These are phyloP conservation scores for Septoria linicola DNA, from an alignment of 2,329 filamentous ascomycete species.

Conservation along the genomic window DNA sequence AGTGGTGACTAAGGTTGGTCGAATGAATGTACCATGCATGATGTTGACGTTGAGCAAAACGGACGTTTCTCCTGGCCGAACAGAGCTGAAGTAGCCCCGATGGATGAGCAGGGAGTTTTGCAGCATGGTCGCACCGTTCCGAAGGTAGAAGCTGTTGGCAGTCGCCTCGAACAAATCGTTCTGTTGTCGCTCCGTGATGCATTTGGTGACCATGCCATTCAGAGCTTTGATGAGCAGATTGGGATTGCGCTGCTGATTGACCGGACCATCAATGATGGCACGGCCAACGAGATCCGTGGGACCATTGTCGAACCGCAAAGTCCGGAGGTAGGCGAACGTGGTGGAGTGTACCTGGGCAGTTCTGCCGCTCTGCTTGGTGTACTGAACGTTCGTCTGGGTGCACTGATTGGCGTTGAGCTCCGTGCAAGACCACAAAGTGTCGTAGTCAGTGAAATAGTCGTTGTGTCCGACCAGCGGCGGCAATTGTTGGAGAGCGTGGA, in stretches of 20 bases:
- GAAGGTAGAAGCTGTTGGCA: slow-evolving; percentile 11
- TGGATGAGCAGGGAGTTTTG: not conserved
- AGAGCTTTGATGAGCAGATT: slow-evolving; percentile 7
- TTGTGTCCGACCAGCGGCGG: not conserved
- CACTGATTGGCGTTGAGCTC: not conserved
- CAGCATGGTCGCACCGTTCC: not conserved
- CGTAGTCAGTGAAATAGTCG: slow-evolving; percentile 11
- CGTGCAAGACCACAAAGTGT: slow-evolving; percentile 2
- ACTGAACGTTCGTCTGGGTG: not conserved
- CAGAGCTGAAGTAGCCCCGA: slow-evolving; percentile 14
- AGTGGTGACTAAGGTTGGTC: not conserved
- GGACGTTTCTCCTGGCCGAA: not conserved
- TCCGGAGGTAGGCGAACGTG: not conserved
- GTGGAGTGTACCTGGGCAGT: not conserved
- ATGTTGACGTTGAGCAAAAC: slow-evolving; percentile 4
- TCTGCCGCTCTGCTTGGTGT: slow-evolving; percentile 7
- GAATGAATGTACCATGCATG: slow-evolving; percentile 5
- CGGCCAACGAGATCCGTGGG: not conserved
- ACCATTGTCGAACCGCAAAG: not conserved
- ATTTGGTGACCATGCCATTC: slow-evolving; percentile 11
- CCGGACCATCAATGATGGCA: not conserved
- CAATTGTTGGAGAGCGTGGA: not conserved
- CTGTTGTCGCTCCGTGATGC: slow-evolving; percentile 2
- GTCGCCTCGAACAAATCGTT: not conserved
- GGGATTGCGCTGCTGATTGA: not conserved